phyloP scores from a whole-genome alignment of 2,329 filamentous ascomycete species.

The Alternaria ventricosa region DNA sequence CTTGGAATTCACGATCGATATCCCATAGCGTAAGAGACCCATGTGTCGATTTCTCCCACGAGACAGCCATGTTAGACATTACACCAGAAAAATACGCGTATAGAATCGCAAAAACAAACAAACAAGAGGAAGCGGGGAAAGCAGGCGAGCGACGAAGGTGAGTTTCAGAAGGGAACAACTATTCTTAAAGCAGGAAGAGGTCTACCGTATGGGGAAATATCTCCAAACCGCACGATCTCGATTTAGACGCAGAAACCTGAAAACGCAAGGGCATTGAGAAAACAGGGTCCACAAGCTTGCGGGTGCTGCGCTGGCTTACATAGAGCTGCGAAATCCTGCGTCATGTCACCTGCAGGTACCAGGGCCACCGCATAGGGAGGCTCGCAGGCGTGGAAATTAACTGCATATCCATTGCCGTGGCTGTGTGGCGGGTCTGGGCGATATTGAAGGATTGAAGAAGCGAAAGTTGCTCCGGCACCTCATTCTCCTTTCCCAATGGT shows the following conservation, averaged over 20 bases:
- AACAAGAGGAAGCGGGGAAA: slow-evolving; percentile 3
- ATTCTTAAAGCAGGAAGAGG: slow-evolving; percentile 11
- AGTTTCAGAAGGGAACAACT: slow-evolving; percentile 10
- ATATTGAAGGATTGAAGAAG: slow-evolving; percentile 9
- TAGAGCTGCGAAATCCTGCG: slow-evolving; percentile 8
- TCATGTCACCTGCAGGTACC: slow-evolving; percentile 24
- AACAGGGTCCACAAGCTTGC: slow-evolving; percentile 11
- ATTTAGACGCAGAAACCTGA: slow-evolving; percentile 16
- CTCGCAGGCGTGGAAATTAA: slow-evolving; percentile 23
- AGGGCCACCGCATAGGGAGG: slow-evolving; percentile 10
- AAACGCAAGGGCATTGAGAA: slow-evolving; percentile 4
- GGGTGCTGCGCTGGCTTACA: slow-evolving; percentile 26
- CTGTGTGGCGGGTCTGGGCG: slow-evolving; percentile 19
- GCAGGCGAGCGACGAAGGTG: not conserved
- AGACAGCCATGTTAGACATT: slow-evolving; percentile 21
- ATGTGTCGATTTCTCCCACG: slow-evolving; percentile 40
- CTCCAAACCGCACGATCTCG: slow-evolving; percentile 11
- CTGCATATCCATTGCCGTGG: slow-evolving; percentile 7
- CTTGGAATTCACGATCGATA: slow-evolving; percentile 45
- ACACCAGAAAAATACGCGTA: slow-evolving; percentile 7
- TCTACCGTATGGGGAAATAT: slow-evolving; percentile 7
- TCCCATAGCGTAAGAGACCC: slow-evolving; percentile 44
- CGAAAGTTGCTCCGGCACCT: not conserved
- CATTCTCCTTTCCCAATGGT: not conserved
- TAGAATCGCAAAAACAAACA: slow-evolving; percentile 4